phyloP scores from a whole-genome alignment of 805 yeast genomes.

The Kockiozyma suomiensis region DNA sequence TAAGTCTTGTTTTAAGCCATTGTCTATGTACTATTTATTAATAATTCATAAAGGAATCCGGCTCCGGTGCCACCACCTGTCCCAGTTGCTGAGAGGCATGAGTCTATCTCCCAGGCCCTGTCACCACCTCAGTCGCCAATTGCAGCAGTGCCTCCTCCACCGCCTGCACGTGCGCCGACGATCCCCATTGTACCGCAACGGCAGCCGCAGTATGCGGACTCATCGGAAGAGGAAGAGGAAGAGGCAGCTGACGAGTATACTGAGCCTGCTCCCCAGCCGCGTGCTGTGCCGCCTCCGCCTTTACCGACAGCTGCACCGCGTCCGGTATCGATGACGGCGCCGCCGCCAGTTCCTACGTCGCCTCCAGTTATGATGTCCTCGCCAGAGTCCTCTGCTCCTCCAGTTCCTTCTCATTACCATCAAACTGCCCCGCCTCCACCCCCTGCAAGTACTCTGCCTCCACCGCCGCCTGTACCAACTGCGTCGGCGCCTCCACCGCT shows the following conservation, averaged over 20 bases:
- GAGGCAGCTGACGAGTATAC: slow-evolving; percentile 9
- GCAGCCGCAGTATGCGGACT: slow-evolving; percentile 4
- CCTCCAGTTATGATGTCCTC: slow-evolving; percentile 1
- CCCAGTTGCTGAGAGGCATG: neutral
- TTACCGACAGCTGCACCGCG: slow-evolving; percentile 24
- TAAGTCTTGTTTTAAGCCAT: neutral
- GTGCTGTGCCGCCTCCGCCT: slow-evolving; percentile 32
- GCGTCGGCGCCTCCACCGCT: no score
- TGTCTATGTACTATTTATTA: neutral
- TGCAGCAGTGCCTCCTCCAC: neutral
- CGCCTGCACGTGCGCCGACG: slow-evolving; percentile 2
- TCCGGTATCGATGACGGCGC: slow-evolving; percentile 15
- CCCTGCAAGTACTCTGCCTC: slow-evolving; percentile 27
- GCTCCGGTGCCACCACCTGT: neutral
- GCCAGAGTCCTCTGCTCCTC: neutral
- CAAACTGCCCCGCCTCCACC: slow-evolving; percentile 28
- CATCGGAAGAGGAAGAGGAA: slow-evolving; percentile 16
- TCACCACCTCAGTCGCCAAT: no score
- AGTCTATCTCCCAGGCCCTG: no score
- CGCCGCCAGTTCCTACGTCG: slow-evolving; percentile 29
- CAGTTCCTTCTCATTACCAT: neutral
- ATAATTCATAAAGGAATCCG: neutral
- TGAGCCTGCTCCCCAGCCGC: slow-evolving; percentile 1
- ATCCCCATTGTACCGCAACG: neutral
- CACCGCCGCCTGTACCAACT: slow-evolving; percentile 26